Conservation (phyloP, 2,329 filamentous ascomycete species). For the Pseudogymnoascus verrucosus region DNA sequence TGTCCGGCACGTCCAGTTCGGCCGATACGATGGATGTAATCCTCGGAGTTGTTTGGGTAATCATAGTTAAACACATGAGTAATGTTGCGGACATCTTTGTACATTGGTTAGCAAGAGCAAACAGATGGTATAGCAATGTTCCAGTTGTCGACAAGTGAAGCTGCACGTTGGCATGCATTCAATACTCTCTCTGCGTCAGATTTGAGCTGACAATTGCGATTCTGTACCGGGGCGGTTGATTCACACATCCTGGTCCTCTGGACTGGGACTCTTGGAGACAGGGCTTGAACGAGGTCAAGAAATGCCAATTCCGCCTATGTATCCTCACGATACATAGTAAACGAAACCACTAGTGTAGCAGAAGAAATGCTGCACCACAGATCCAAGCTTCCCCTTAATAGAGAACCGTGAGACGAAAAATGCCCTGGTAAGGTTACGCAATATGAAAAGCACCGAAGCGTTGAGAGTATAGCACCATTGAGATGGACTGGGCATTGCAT, state of each 20-base stretch:
- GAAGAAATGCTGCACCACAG: slow-evolving; percentile 57
- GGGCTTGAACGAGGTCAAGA: slow-evolving; percentile 71
- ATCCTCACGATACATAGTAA: slow-evolving; percentile 58
- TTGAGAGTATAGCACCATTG: slow-evolving; percentile 82
- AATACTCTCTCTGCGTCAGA: slow-evolving; percentile 33
- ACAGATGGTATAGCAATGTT: slow-evolving; percentile 51
- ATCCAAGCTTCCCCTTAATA: slow-evolving; percentile 80
- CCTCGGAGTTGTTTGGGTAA: slow-evolving; percentile 98
- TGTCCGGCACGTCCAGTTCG: slow-evolving; percentile 93
- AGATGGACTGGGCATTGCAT: slow-evolving; percentile 49
- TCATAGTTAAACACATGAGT: slow-evolving; percentile 99
- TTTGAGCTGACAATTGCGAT: slow-evolving; percentile 33
- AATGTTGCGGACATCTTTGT: slow-evolving; percentile 99
- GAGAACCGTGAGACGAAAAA: slow-evolving; percentile 78
- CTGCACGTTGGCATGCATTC: slow-evolving; percentile 29
- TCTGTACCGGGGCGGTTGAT: slow-evolving; percentile 42
- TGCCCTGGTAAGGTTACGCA: slow-evolving; percentile 90
- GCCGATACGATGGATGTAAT: slow-evolving; percentile 95
- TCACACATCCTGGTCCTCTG: slow-evolving; percentile 51
- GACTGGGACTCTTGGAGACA: slow-evolving; percentile 59
- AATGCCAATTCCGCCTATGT: slow-evolving; percentile 72
- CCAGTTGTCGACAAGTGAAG: slow-evolving; percentile 42
- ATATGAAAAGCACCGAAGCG: slow-evolving; percentile 79
- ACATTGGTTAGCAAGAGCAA: slow-evolving; percentile 72
- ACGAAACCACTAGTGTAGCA: slow-evolving; percentile 71